Base-by-base conservation (phyloP, 2,329 filamentous ascomycete genomes). In the Cladophialophora bantiana region DNA sequence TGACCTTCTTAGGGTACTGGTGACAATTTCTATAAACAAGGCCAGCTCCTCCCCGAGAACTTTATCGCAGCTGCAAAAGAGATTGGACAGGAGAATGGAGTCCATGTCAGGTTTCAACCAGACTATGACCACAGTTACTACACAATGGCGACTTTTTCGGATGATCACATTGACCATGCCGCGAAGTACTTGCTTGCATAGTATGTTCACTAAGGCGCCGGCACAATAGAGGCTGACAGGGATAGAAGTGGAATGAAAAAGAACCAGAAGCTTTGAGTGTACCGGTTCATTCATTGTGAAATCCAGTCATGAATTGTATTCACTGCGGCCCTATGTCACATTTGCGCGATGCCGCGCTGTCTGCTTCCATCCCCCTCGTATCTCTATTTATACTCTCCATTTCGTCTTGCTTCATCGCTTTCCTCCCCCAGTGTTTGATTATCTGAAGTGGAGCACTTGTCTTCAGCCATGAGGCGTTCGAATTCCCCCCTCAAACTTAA, bases 51-150 rank as follows among this genome's bases (percentile, higher is more conserved):
- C 50, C 95, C 94, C 0, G 95, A 99, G 85, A 98, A 98, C 80
- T 88, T 99, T 61, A 87, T 90, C 71, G 85, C 88, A 74, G 94
- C 91, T 12, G 93, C 89, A 66, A 89, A 92, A 81, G 89, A 90
- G 71, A 86, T 88, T 32, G 92, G 92, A 20, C 84, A 93, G 60
- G 81, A 84, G 68, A 83, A 87, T 66, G 91, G 90, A 9, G 81
- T 97, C 69, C 87, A 87, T 62, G 81, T 98, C 70, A 87, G 94
- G 75, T 95, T 94, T 83, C 94, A 97, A 77, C 76, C 91, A 81
- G 93, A 89, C 69, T 98, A 99, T 77, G 95, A 99, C 78, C 95
- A 99, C 82, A 96, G 93, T 69, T 99, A 99, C 83, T 99, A 89
- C 81, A 97, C 97, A 80, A 96, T 99, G 84, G 90, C 94, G 40